Base-by-base conservation (phyloP, 2,329 filamentous ascomycete genomes). In the Aureobasidium zeae region DNA sequence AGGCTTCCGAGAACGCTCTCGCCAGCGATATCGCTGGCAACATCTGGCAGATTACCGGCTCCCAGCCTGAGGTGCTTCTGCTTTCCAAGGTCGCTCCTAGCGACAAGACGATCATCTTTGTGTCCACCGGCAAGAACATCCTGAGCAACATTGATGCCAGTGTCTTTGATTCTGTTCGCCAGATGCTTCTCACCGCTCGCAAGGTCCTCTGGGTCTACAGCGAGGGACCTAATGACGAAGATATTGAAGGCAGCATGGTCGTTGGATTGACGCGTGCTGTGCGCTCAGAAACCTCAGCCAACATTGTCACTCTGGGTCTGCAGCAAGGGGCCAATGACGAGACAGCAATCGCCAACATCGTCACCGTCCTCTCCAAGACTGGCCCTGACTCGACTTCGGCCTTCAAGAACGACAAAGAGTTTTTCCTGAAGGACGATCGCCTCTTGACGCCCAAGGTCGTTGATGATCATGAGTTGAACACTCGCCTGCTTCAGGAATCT, bases 261-360 rank as follows among this genome's bases (percentile, higher is more conserved):
- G 36, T 39, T 5, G 36, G 36, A 2, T 39, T 39, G 8, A 22
- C 36, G 7, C 36, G 36, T 8, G n/a, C 36, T 7, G 30, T 39
- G 6, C 36, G 36, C 19, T 39, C 36, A 1, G 36, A 39, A 3
- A 39, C 36, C 5, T 39, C 36, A n/a, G 36, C 36, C 12, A 30
- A 39, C 36, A 39, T 39, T 10, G 8, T 39, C 10, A 39, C 36
- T 16, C 36, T 39, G 19, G 36, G 36, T 15, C 25, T 39, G 17
- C 36, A 39, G n/a, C 7, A 11, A 8, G n/a, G n/a, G n/a, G 25
- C 36, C 5, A 16, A 9, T 16, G 16, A 22, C 12, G 25, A 39
- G 8, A 16, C 2, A n/a, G 4, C 15, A 5, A n/a, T 30, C 5
- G n/a, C 21, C 9, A 29, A 30, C 19, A 7, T 39, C 26, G 29